These are phyloP conservation scores for Lactuca saligna DNA, from an alignment of 129 eudicot genomes.

Conservation along the genomic window DNA sequence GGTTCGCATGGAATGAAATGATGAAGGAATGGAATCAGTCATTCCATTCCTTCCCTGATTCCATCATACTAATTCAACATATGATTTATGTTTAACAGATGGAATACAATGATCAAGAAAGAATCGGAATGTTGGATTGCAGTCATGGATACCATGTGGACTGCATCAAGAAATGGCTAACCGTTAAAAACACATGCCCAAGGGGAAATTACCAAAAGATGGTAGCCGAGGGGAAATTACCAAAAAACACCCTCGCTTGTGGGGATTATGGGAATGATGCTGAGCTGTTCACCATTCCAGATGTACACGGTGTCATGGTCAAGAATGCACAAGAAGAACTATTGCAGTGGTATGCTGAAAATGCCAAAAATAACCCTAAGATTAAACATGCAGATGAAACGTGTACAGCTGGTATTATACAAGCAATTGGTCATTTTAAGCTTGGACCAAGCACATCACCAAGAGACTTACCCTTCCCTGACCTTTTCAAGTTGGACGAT, in stretches of 20 bases:
- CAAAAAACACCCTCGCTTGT: slow-evolving; percentile 77
- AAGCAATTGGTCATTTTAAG: slow-evolving; percentile 83
- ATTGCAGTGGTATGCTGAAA: slow-evolving; percentile 79
- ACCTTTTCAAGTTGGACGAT: slow-evolving; percentile 46
- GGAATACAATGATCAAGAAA: slow-evolving; percentile 64
- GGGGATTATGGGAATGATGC: slow-evolving; percentile 98
- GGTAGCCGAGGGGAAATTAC: slow-evolving; percentile 52
- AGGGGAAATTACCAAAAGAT: slow-evolving; percentile 30
- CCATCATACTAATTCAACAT: background rate
- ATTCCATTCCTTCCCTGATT: background rate
- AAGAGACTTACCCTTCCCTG: slow-evolving; percentile 51
- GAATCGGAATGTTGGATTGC: slow-evolving; percentile 64
- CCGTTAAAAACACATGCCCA: slow-evolving; percentile 61
- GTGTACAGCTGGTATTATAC: slow-evolving; percentile 92
- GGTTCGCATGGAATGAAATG: too few species aligned
- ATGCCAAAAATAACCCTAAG: slow-evolving; percentile 80
- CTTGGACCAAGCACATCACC: slow-evolving; percentile 79
- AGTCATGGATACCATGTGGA: slow-evolving; percentile 80
- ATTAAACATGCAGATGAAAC: slow-evolving; percentile 83
- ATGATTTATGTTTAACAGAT: slow-evolving; percentile 32
- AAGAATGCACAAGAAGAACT: slow-evolving; percentile 94
- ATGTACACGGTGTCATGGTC: slow-evolving; percentile 91
- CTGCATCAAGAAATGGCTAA: slow-evolving; percentile 79
- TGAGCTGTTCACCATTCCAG: slow-evolving; percentile 85
- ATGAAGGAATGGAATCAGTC: too few species aligned